Percentiles rank a stretch among this genome's conserved stretches.
phyloP scores from a whole-genome alignment of 305 asterid species.

The Rubia balearica region DNA sequence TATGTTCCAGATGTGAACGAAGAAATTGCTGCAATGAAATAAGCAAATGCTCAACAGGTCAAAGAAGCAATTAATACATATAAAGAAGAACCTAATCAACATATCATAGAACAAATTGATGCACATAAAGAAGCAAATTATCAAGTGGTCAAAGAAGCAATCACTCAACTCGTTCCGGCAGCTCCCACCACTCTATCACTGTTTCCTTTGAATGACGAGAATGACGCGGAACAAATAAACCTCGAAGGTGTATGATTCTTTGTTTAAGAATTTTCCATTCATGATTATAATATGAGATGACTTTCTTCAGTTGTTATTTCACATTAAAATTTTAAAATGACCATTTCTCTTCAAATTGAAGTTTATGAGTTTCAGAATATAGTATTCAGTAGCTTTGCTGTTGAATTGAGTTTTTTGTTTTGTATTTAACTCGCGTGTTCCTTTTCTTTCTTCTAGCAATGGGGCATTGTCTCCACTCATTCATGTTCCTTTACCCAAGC shows the following conservation, averaged over 20 bases:
- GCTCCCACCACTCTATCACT: neutral
- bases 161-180: neutral
- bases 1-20: neutral
- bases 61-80: no score
- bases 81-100: no score
- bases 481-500: neutral
- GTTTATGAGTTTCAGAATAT: no score
- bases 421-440: neutral
- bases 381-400: no score
- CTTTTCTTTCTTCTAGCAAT: neutral
- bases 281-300: neutral
- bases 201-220: neutral
- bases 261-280: no score
- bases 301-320: neutral
- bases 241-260: neutral
- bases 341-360: no score
- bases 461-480: neutral
- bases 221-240: neutral
- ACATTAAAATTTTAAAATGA: no score
- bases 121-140: no score
- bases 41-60: no score
- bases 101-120: no score
- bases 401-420: neutral
- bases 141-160: no score
- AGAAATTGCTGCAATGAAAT: neutral